These are phyloP conservation scores for Aureobasidium lini DNA, from an alignment of 2,329 filamentous ascomycete genomes.

Conservation along the genomic window DNA sequence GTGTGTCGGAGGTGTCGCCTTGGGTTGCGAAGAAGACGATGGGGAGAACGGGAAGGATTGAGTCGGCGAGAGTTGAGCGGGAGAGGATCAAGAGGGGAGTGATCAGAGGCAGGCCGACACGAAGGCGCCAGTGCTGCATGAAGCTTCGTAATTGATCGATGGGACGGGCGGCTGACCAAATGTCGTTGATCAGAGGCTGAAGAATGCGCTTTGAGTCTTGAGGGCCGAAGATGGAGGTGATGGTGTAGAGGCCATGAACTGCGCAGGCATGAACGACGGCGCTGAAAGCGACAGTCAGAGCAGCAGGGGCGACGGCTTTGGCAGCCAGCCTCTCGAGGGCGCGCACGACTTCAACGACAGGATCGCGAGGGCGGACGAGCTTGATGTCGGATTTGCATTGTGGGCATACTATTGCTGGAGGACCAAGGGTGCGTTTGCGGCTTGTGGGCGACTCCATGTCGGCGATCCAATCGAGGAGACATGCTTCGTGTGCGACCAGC, in stretches of 20 bases:
- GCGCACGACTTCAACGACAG: conserved; percentile 60
- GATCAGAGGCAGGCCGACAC: conserved; percentile 59
- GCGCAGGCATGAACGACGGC: conserved; percentile 38
- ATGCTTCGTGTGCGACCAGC: conserved; percentile 82
- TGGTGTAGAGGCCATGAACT: conserved; percentile 54
- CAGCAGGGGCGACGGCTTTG: conserved; percentile 56
- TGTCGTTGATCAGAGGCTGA: conserved; percentile 30
- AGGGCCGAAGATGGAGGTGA: conserved; percentile 58
- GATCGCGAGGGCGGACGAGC: conserved; percentile 66
- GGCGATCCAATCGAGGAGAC: conserved; percentile 87
- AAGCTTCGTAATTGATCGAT: conserved; percentile 19
- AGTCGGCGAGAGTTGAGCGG: conserved; percentile 56
- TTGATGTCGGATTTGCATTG: conserved; percentile 80
- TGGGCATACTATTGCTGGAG: conserved; percentile 68
- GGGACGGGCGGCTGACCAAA: conserved; percentile 27
- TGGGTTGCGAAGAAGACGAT: conserved; percentile 53
- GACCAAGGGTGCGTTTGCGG: conserved; percentile 36
- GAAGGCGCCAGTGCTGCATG: conserved; percentile 42
- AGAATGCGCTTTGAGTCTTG: conserved; percentile 53
- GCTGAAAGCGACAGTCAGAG: conserved; percentile 35
- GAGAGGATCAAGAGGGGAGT: conserved; percentile 61
- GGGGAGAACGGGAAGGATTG: conserved; percentile 55
- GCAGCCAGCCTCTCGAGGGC: conserved; percentile 49
- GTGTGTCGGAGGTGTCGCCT: conserved; percentile 35
- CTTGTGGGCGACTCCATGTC: conserved; percentile 64